Evolutionary conservation across 2,329 filamentous ascomycete species (phyloP), one percentile per base, ranked within the genome.

Genomic region (Xenoacremonium recifei): DNA sequence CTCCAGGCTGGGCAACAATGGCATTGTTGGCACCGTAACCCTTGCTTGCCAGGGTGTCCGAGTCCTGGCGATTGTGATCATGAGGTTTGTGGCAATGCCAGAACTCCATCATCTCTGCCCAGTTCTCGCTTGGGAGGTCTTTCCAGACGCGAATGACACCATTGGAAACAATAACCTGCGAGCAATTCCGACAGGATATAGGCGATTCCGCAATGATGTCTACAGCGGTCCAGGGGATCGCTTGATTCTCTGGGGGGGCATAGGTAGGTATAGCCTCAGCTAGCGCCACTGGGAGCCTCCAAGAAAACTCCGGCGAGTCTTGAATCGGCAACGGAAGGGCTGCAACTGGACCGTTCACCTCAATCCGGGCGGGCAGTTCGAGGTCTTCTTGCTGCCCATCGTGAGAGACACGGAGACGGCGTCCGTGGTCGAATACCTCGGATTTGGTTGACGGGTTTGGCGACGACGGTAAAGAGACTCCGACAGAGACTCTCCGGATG

Each of bases 61-160:
- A 57, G 21, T 72, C 60, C 31, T 71, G 66, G 21, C 63, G 50
- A 15, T 64, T 64, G 47, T 81, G 72, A 41, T 82, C 72, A 47
- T 83, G 76, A 29, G 95, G 93, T 66, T 97, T 97, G 65, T 99
- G 93, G 59, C 93, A 99, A 66, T 99, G 95, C 93, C 93, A 99
- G 55, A 99, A 95, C 64, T 99, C 95, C 93, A 99, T 99, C 91
- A 99, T 95, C 69, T 99, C 93, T 1, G 93, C 95, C 93, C 93
- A 99, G 59, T 96, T 92, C 56, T 95, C 90, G 59, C 90, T 96
- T 0, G 93, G 93, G 15, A 99, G 71, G 59, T 99, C 90, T 66
- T 92, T 96, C 92, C 93, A 99, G 27, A 68, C 64, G 29, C 64
- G 68, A 6, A 80, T 69, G 4, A 38, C 53, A 6, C 61, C 67